These are phyloP conservation scores for Curvularia sp. DNA, from an alignment of 2,329 filamentous ascomycete species.

Conservation along the genomic window DNA sequence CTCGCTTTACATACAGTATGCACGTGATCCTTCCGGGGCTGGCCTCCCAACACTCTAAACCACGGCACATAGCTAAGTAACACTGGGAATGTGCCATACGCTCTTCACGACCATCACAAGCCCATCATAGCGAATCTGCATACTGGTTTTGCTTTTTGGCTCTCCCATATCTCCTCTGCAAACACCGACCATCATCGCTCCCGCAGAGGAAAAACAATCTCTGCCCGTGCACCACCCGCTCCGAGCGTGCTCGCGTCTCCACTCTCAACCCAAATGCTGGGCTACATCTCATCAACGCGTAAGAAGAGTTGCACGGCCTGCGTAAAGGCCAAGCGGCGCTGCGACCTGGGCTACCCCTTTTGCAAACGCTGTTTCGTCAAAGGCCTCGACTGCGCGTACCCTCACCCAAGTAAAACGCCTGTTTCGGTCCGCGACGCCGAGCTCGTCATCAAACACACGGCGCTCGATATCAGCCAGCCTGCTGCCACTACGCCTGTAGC, in stretches of 20 bases:
- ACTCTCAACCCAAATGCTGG: constrained; percentile 29
- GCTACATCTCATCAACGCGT: constrained; percentile 43
- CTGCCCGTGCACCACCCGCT: not conserved
- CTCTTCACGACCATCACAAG: not conserved
- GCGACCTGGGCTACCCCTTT: constrained; percentile 41
- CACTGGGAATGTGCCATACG: not conserved
- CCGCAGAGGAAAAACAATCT: constrained; percentile 1
- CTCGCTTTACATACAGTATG: not conserved
- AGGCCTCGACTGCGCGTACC: constrained; percentile 38
- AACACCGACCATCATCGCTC: not conserved
- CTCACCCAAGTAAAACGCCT: constrained; percentile 24
- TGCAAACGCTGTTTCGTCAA: constrained; percentile 42
- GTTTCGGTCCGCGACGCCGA: constrained; percentile 29
- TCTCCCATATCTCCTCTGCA: not conserved
- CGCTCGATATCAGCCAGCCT: constrained; percentile 26
- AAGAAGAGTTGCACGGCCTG: constrained; percentile 42
- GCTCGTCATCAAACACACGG: constrained; percentile 35
- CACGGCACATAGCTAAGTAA: not conserved
- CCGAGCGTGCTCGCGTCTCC: not conserved
- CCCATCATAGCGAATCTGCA: not conserved
- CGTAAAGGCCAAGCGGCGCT: constrained; percentile 42
- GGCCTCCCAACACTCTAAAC: not conserved
- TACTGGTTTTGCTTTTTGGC: constrained; percentile 1
- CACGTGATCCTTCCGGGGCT: not conserved
- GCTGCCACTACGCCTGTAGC: not conserved